phyloP scores from a whole-genome alignment of 495 filamentous ascomycete species.

The Eremomyces bilateralis region DNA sequence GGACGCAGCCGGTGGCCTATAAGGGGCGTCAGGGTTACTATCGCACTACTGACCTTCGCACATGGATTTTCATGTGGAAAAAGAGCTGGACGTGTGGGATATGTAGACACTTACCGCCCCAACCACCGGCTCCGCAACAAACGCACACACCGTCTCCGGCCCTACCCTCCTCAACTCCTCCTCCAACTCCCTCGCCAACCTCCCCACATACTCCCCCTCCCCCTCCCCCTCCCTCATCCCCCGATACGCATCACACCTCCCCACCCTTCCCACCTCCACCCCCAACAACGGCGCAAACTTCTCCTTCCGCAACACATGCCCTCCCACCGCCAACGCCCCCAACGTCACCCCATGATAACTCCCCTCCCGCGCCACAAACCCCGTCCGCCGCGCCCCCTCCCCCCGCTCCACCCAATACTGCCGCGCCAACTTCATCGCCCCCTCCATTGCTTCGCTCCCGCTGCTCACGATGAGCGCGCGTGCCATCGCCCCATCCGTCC shows the following conservation, averaged over 20 bases:
- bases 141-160: conserved; percentile 50
- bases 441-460: conserved; percentile 50
- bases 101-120: conserved; percentile 26
- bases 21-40: neutral
- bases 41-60: neutral
- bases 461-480: conserved; percentile 32
- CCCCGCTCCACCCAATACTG: conserved; percentile 37
- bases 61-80: neutral
- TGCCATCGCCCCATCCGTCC: conserved; percentile 11
- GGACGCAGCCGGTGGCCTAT: conserved; percentile 41
- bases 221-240: conserved; percentile 18
- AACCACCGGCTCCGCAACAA: conserved; percentile 52
- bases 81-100: too few species aligned
- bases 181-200: conserved; percentile 47
- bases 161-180: conserved; percentile 51
- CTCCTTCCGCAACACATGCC: conserved; percentile 7
- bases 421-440: conserved; percentile 38
- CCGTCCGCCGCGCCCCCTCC: conserved; percentile 25
- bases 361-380: conserved; percentile 7
- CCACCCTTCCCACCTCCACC: conserved; percentile 37
- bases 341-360: conserved; percentile 16
- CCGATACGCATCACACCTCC: conserved; percentile 47
- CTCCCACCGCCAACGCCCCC: conserved; percentile 12
- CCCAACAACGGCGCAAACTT: conserved; percentile 33
- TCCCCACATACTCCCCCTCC: conserved; percentile 24